A percentile compares a stretch with the other conserved stretches of the same genome.
These are phyloP conservation scores for Fusarium sp. DNA, from an alignment of 2,329 filamentous ascomycete species.

Conservation along the genomic window DNA sequence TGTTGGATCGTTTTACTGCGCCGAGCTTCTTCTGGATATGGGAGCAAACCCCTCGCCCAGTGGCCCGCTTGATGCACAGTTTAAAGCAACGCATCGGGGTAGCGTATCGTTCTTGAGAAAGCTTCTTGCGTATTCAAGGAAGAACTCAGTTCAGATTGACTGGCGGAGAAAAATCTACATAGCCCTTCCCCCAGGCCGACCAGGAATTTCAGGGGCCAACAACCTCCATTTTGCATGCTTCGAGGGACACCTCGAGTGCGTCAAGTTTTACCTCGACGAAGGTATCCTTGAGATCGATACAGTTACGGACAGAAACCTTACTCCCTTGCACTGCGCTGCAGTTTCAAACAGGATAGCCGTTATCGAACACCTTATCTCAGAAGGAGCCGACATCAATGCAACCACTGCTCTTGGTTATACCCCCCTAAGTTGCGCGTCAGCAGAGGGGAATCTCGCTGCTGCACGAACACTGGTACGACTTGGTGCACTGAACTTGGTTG, in stretches of 20 bases:
- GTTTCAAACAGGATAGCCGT: background rate
- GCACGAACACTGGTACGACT: background rate
- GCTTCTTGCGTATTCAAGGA: background rate
- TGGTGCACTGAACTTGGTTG: background rate
- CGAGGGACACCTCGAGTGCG: background rate
- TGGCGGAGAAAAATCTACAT: background rate
- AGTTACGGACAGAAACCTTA: rapidly evolving
- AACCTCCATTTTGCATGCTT: background rate
- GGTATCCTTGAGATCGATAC: background rate
- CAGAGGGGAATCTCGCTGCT: background rate
- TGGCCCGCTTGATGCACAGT: background rate
- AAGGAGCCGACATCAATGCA: background rate
- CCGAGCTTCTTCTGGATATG: background rate
- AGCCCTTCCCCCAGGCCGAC: no score
- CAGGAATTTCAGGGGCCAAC: background rate
- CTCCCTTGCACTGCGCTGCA: background rate
- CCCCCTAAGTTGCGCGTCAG: background rate
- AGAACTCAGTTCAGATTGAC: background rate
- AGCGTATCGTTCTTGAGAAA: background rate
- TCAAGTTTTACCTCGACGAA: background rate
- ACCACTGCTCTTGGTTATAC: background rate
- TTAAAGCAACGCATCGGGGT: background rate
- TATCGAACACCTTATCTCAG: background rate
- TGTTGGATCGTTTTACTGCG: background rate
- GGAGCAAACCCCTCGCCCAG: background rate